Conservation (phyloP, 2,329 filamentous ascomycete genomes). For the Aspergillus costaricaensis region DNA sequence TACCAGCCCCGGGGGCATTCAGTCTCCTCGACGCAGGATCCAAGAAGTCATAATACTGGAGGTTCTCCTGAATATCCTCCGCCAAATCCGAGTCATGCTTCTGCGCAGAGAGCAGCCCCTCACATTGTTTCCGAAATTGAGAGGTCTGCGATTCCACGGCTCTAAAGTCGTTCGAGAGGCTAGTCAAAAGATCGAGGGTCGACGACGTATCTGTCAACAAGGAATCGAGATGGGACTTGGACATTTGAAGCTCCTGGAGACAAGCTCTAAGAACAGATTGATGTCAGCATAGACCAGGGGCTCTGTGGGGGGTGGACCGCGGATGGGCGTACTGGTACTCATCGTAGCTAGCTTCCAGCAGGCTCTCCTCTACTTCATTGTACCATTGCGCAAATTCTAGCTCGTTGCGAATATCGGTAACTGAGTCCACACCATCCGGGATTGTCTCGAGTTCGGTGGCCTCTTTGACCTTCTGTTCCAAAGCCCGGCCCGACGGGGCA, state of each 20-base stretch:
- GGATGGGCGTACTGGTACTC: conserved; percentile 69
- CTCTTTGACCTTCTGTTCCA: conserved; percentile 29
- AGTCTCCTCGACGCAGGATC: conserved; percentile 86
- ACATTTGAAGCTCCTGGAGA: conserved; percentile 76
- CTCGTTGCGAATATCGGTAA: conserved; percentile 55
- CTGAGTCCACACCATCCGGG: conserved; percentile 16
- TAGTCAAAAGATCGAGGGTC: conserved; percentile 73
- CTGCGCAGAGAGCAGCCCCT: conserved; percentile 82
- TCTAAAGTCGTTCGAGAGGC: conserved; percentile 81
- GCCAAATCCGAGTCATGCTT: conserved; percentile 75
- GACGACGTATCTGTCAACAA: conserved; percentile 75
- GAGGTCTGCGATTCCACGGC: conserved; percentile 86
- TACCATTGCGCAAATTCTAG: conserved; percentile 63
- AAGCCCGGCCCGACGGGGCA: conserved; percentile 37
- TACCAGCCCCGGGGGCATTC: conserved; percentile 87
- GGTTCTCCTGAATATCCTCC: conserved; percentile 80
- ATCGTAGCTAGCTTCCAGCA: conserved; percentile 80
- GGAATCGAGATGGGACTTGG: conserved; percentile 77
- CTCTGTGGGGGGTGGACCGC: background rate
- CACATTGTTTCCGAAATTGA: conserved; percentile 90
- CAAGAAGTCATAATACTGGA: conserved; percentile 93
- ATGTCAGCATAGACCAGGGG: conserved; percentile 12
- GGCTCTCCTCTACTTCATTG: conserved; percentile 60
- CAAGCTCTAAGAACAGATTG: conserved; percentile 60
- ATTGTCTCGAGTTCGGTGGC: conserved; percentile 18